These are phyloP conservation scores for Alternaria atra DNA, from an alignment of 2,329 filamentous ascomycete species.

Conservation along the genomic window DNA sequence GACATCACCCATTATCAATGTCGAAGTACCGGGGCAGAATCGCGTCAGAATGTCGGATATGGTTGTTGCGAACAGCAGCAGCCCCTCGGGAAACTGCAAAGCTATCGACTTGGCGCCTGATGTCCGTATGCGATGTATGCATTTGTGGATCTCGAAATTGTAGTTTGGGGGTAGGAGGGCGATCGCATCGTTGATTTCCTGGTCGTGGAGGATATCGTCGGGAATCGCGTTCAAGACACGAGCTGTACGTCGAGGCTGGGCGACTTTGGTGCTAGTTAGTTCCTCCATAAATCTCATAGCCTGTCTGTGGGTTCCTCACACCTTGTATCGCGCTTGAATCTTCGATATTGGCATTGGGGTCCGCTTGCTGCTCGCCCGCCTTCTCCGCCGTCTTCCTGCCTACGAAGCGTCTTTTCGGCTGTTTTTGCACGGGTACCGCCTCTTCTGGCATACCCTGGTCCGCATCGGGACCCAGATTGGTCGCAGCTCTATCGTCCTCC, in stretches of 20 bases:
- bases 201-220: slow-evolving; percentile 82
- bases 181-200: slow-evolving; percentile 86
- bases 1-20: slow-evolving; percentile 98
- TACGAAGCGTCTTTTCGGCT: slow-evolving; percentile 92
- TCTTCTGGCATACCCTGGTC: slow-evolving; percentile 69
- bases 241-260: slow-evolving; percentile 74
- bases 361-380: slow-evolving; percentile 57
- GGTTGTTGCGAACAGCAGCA: slow-evolving; percentile 94
- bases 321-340: slow-evolving; percentile 75
- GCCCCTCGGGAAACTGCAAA: slow-evolving; percentile 95
- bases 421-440: slow-evolving; percentile 61
- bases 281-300: background rate
- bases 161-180: slow-evolving; percentile 92
- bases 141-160: slow-evolving; percentile 98
- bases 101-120: slow-evolving; percentile 83
- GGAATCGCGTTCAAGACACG: slow-evolving; percentile 92
- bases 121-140: slow-evolving; percentile 89
- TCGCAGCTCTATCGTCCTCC: slow-evolving; percentile 78
- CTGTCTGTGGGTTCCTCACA: slow-evolving; percentile 51
- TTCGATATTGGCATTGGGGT: slow-evolving; percentile 60
- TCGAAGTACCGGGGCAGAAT: slow-evolving; percentile 91
- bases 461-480: slow-evolving; percentile 74
- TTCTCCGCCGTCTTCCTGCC: slow-evolving; percentile 77
- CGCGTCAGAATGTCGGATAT: slow-evolving; percentile 95
- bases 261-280: slow-evolving; percentile 61